Conservation (phyloP, 495 filamentous ascomycete species). For the Melanomma pulvis-pyrius region DNA sequence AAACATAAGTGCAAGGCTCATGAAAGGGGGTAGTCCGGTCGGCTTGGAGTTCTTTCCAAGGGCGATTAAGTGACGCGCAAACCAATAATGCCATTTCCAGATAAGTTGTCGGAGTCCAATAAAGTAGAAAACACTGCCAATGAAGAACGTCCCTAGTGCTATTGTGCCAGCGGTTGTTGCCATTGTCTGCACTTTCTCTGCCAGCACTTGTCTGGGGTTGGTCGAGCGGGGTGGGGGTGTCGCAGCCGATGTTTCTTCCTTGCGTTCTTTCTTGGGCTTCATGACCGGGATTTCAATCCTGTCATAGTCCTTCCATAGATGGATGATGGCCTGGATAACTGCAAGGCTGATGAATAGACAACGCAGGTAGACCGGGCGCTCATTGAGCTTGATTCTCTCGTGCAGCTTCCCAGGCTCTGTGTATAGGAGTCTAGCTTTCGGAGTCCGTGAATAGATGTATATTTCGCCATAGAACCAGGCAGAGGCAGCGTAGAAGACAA, state of each 20-base stretch:
- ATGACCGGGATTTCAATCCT: constrained; percentile 60
- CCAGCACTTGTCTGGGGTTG: constrained; percentile 1
- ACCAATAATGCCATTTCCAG: constrained; percentile 21
- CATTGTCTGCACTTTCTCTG: not conserved
- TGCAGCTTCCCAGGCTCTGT: constrained; percentile 66
- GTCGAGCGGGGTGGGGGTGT: constrained; percentile 48
- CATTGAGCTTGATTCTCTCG: constrained; percentile 82
- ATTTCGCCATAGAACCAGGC: constrained; percentile 80
- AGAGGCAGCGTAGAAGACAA: constrained; percentile 60
- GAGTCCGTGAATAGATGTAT: constrained; percentile 75
- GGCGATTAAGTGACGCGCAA: constrained; percentile 6
- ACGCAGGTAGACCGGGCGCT: constrained; percentile 80
- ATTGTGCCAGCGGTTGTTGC: not conserved
- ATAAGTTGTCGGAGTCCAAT: constrained; percentile 18
- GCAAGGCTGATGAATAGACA: constrained; percentile 69
- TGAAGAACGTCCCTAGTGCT: not conserved
- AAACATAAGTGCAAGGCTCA: constrained; percentile 59
- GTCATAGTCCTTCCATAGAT: constrained; percentile 77
- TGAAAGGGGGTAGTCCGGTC: constrained; percentile 37
- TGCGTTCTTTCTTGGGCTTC: constrained; percentile 44
- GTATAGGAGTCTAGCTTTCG: constrained; percentile 67
- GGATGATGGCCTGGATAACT: constrained; percentile 65
- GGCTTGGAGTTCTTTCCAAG: constrained; percentile 58
- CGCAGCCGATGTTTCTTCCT: constrained; percentile 48
- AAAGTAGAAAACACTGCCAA: constrained; percentile 27